phyloP scores from a whole-genome alignment of 139 green algal species.

The Coccomyxa sp. region DNA sequence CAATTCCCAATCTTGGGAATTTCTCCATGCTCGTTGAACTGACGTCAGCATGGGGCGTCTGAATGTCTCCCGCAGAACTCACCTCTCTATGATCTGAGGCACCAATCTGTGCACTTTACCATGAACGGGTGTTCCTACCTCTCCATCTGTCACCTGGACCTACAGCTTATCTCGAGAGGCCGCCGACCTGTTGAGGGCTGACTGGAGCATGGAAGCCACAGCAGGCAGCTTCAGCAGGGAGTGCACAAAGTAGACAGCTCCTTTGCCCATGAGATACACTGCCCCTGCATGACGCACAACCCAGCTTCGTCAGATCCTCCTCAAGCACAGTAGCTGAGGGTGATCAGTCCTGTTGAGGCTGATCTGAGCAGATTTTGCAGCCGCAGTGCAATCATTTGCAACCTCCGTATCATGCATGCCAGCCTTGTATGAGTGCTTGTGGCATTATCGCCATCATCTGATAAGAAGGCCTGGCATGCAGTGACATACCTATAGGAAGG shows the following conservation, averaged over 20 bases:
- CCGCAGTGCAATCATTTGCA: neutral
- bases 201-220: neutral
- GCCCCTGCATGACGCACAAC: neutral
- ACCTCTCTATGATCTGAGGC: neutral
- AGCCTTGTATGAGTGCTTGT: neutral
- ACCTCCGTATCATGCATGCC: neutral
- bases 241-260: conserved; percentile 4
- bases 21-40: no score
- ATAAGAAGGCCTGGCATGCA: no score
- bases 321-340: no score
- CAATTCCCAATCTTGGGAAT: no score
- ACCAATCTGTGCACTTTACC: neutral
- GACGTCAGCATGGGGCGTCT: neutral
- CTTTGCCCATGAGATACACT: conserved; percentile 10
- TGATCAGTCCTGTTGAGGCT: no score
- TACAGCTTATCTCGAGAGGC: neutral
- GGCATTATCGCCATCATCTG: neutral
- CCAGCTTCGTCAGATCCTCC: neutral
- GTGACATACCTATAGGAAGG: conserved; percentile 37
- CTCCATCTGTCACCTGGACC: neutral
- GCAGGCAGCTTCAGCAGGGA: conserved; percentile 5
- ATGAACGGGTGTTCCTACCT: neutral
- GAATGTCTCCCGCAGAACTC: neutral
- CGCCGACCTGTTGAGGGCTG: neutral
- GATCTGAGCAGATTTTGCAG: neutral